Evolutionary conservation across 805 yeast genomes (phyloP).

Genomic region (Myxozyma sirexii): DNA sequence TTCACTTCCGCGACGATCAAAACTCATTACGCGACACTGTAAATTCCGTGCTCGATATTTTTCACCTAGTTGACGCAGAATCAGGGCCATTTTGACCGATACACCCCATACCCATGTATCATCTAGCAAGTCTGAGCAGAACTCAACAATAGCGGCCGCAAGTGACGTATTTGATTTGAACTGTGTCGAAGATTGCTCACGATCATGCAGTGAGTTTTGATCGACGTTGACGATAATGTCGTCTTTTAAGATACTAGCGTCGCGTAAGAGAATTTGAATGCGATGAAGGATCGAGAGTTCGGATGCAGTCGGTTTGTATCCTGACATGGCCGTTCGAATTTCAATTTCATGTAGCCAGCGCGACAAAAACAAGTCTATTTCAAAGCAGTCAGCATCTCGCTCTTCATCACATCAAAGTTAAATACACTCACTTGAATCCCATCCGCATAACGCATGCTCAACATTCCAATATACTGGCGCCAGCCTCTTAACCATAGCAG

Average conservation of each 20-base stretch:
- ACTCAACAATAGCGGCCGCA: slow-evolving; percentile 20
- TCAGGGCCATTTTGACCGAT: slow-evolving; percentile 15
- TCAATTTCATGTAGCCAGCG: slow-evolving; percentile 23
- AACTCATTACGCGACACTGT: slow-evolving; percentile 12
- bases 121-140: slow-evolving; percentile 15
- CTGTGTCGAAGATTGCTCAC: neutral
- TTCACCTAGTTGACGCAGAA: slow-evolving; percentile 12
- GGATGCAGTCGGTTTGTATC: slow-evolving; percentile 1
- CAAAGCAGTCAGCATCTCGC: neutral
- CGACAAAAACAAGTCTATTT: slow-evolving; percentile 13
- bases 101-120: slow-evolving; percentile 24
- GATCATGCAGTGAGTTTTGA: neutral
- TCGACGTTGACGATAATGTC: neutral
- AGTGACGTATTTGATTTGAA: slow-evolving; percentile 13
- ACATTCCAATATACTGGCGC: slow-evolving; percentile 18
- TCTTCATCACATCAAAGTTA: neutral
- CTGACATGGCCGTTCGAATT: slow-evolving; percentile 3
- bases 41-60: slow-evolving; percentile 15
- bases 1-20: slow-evolving; percentile 10
- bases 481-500: slow-evolving; percentile 6
- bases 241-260: slow-evolving; percentile 11
- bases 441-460: slow-evolving; percentile 24
- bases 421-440: slow-evolving; percentile 17
- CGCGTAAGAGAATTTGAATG: slow-evolving; percentile 6
- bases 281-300: slow-evolving; percentile 7